Conservation (phyloP, 78 protist species). For the Dictyostelium capitatum region DNA sequence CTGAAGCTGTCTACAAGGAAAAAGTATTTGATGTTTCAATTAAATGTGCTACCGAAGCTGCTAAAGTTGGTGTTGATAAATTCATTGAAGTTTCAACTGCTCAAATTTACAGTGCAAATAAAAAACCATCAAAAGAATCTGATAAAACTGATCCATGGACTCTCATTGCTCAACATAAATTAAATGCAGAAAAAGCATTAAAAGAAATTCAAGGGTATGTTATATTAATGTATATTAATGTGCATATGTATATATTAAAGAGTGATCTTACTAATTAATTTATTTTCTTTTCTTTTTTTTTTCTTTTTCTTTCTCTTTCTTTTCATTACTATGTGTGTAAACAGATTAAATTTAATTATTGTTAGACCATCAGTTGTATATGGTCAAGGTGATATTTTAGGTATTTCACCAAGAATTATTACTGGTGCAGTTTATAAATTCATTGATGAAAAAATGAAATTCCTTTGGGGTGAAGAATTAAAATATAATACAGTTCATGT, state of each 20-base stretch:
- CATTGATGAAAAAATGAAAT: conserved; percentile 93
- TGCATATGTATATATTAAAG: no score
- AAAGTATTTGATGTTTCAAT: conserved; percentile 70
- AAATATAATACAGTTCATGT: conserved; percentile 97
- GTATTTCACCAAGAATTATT: conserved; percentile 96
- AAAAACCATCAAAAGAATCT: conserved; percentile 88
- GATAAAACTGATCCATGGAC: conserved; percentile 93
- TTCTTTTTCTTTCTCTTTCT: neutral
- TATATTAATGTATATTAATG: neutral
- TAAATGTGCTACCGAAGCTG: conserved; percentile 86
- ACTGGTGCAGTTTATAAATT: conserved; percentile 95
- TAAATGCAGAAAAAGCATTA: conserved; percentile 90
- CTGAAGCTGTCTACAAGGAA: conserved; percentile 89
- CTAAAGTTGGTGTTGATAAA: conserved; percentile 69
- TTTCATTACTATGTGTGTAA: no score
- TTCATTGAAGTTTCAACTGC: conserved; percentile 96
- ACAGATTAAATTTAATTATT: conserved; percentile 86
- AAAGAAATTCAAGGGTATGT: conserved; percentile 52
- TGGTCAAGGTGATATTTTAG: conserved; percentile 95
- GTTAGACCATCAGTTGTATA: conserved; percentile 96
- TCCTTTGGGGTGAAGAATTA: conserved; percentile 93
- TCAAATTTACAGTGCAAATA: conserved; percentile 90
- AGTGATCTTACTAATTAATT: no score
- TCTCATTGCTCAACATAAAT: conserved; percentile 81
- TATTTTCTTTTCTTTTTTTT: neutral